Conservation (phyloP, 2,329 filamentous ascomycete genomes). For the Thelonectria blattea region DNA sequence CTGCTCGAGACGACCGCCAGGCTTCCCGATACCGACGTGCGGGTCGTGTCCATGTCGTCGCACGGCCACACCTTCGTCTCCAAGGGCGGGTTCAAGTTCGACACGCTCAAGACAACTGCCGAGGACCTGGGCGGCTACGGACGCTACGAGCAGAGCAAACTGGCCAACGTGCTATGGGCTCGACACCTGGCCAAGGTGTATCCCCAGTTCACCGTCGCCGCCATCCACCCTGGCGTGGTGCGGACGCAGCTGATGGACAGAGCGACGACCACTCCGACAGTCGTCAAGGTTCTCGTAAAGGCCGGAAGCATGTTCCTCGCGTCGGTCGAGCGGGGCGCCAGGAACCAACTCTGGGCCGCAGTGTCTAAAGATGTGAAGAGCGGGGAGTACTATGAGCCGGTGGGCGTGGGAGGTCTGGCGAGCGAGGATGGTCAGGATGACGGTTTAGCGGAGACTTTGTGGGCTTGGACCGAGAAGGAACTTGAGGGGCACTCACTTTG, state of each 20-base stretch:
- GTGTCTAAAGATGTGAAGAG: constrained; percentile 42
- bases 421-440: constrained; percentile 33
- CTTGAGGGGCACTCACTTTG: constrained; percentile 21
- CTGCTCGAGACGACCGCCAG: constrained; percentile 38
- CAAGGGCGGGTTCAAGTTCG: constrained; percentile 39
- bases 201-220: constrained; percentile 17
- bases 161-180: constrained; percentile 22
- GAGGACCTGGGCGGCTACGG: constrained; percentile 15
- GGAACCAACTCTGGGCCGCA: constrained; percentile 52
- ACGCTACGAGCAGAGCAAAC: constrained; percentile 23
- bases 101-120: constrained; percentile 33
- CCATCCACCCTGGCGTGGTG: constrained; percentile 20
- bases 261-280: constrained; percentile 15
- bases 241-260: constrained; percentile 22
- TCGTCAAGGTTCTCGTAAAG: constrained; percentile 18
- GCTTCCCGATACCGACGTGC: constrained; percentile 32
- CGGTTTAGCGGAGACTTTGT: constrained; percentile 40
- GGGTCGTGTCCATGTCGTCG: constrained; percentile 41
- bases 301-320: constrained; percentile 28
- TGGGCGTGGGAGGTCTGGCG: constrained; percentile 38
- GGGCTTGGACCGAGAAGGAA: constrained; percentile 47
- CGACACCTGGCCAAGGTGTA: constrained; percentile 18
- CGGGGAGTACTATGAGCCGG: constrained; percentile 43
- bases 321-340: constrained; percentile 42
- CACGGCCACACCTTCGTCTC: constrained; percentile 32